phyloP scores from a whole-genome alignment of 306 rosid genomes.

The Acacia acuminata region DNA sequence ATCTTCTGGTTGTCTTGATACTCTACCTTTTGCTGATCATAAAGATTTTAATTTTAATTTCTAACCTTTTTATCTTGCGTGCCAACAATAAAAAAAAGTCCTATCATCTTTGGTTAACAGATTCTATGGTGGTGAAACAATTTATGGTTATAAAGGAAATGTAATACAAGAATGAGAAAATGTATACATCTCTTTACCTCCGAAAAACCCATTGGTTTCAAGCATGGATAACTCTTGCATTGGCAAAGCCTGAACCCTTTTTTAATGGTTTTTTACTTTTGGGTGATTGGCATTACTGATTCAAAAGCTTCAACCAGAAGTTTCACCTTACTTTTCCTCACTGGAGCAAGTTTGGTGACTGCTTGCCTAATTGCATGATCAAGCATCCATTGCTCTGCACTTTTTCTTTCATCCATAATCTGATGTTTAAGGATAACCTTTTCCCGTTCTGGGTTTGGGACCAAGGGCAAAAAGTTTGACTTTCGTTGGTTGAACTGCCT shows the following conservation, averaged over 20 bases:
- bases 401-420: slow-evolving; percentile 66
- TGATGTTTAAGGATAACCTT: slow-evolving; percentile 77
- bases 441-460: slow-evolving; percentile 57
- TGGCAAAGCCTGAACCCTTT: slow-evolving; percentile 45
- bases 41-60: not conserved
- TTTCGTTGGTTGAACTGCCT: slow-evolving; percentile 57
- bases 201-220: slow-evolving; percentile 48
- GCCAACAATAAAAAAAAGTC: not conserved
- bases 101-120: not conserved
- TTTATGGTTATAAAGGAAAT: not conserved
- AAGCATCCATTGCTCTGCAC: slow-evolving; percentile 87
- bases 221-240: slow-evolving; percentile 64
- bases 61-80: slow-evolving; percentile 1
- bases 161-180: not conserved
- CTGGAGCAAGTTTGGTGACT: slow-evolving; percentile 75
- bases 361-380: slow-evolving; percentile 71
- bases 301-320: slow-evolving; percentile 93
- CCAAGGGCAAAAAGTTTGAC: slow-evolving; percentile 66
- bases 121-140: not conserved
- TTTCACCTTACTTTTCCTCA: slow-evolving; percentile 79
- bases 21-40: slow-evolving; percentile 6
- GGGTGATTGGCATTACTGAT: slow-evolving; percentile 59
- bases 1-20: slow-evolving; percentile 4
- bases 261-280: slow-evolving; percentile 38
- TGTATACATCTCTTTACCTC: slow-evolving; percentile 23